Percentiles rank a stretch among this genome's conserved stretches.
These are phyloP conservation scores for Brassica incana DNA, from an alignment of 345 rosid species.

Conservation along the genomic window DNA sequence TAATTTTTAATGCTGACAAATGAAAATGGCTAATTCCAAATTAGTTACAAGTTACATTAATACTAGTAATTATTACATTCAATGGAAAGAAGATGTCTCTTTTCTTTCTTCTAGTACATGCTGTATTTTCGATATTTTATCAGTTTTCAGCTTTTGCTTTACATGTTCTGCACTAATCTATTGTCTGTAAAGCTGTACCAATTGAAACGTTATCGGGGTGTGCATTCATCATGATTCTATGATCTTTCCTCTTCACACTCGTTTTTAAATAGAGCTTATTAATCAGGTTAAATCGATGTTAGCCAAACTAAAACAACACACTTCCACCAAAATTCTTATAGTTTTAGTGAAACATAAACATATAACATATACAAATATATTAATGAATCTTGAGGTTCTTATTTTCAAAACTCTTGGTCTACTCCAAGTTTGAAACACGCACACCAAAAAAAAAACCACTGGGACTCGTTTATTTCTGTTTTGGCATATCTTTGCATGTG, in stretches of 20 bases:
- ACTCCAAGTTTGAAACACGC: no score
- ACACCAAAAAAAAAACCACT: background rate
- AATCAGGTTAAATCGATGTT: background rate
- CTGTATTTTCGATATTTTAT: background rate
- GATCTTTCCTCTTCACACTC: background rate
- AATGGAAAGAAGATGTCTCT: background rate
- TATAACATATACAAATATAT: no score
- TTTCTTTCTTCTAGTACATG: background rate
- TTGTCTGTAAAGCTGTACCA: slow-evolving; percentile 33
- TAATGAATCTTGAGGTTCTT: no score
- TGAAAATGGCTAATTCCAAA: background rate
- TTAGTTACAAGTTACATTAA: no score
- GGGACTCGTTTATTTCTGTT: background rate
- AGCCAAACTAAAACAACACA: background rate
- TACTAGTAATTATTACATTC: slow-evolving; percentile 7
- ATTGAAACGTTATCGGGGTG: slow-evolving; percentile 10
- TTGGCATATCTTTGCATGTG: slow-evolving; percentile 12
- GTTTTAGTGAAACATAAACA: no score
- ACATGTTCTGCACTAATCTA: slow-evolving; percentile 19
- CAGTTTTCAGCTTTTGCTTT: slow-evolving; percentile 31
- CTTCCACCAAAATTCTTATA: no score
- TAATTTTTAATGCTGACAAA: background rate
- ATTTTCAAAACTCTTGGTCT: no score
- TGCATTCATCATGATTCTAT: slow-evolving; percentile 29
- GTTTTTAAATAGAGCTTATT: background rate